A percentile compares a stretch with the other conserved stretches of the same genome.
Conservation (phyloP, 2,329 filamentous ascomycete species). For the Colletotrichum costaricense region DNA sequence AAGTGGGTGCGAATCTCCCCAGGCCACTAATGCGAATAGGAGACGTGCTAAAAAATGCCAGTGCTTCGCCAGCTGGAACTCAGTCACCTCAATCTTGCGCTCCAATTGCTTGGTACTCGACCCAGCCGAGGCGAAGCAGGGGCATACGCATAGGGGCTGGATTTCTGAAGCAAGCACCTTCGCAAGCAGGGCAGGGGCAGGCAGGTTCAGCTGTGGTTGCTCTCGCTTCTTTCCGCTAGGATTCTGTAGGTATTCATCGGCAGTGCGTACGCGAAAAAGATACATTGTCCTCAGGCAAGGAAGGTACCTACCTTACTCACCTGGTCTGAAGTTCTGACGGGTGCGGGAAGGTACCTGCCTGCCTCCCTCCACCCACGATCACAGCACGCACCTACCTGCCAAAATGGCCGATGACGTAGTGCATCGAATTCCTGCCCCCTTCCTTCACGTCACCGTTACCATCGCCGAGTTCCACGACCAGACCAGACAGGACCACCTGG, state of each 20-base stretch:
- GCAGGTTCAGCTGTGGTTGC: background rate
- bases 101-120: background rate
- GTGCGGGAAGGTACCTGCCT: background rate
- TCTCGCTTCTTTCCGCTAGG: background rate
- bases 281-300: background rate
- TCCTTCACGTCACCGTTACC: conserved; percentile 34
- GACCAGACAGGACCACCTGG: background rate
- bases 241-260: background rate
- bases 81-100: background rate
- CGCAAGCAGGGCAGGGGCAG: background rate
- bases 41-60: conserved; percentile 10
- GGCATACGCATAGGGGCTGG: background rate
- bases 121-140: background rate
- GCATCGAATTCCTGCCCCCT: conserved; percentile 27
- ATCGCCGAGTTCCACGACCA: conserved; percentile 20
- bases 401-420: conserved; percentile 24
- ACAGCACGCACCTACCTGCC: background rate
- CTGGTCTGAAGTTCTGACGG: background rate
- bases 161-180: background rate
- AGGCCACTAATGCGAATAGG: background rate
- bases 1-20: conserved; percentile 11
- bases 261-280: background rate
- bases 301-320: background rate
- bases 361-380: background rate
- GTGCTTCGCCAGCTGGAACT: conserved; percentile 20